Percentiles rank a stretch among this genome's conserved stretches.
Conservation (phyloP, 2,329 filamentous ascomycete genomes). For the Ascochyta rabiei region DNA sequence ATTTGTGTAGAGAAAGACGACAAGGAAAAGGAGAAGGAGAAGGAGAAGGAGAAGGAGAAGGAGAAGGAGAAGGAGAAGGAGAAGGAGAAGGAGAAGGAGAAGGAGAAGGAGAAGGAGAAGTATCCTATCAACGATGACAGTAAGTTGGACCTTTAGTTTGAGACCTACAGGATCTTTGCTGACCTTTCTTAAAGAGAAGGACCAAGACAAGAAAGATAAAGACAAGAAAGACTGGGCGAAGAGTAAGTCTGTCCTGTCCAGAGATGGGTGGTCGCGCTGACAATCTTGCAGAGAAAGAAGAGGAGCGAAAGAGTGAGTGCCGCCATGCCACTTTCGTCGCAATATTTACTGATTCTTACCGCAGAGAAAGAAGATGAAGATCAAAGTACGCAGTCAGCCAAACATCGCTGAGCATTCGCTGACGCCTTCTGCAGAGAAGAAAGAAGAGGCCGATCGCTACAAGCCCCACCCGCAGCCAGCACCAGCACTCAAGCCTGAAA, state of each 20-base stretch:
- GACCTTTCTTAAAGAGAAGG: background rate
- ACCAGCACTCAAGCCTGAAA: background rate
- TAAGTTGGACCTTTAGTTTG: background rate
- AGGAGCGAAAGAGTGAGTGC: background rate
- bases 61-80: background rate
- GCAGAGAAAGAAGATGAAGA: constrained; percentile 1
- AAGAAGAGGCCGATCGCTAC: background rate
- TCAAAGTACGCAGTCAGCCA: background rate
- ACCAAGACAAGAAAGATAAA: background rate
- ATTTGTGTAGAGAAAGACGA: background rate
- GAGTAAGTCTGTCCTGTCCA: background rate
- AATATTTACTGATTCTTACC: background rate
- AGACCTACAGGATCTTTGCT: background rate
- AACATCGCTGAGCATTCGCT: background rate
- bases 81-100: background rate
- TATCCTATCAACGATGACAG: background rate
- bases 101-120: background rate
- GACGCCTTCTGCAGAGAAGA: background rate
- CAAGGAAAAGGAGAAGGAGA: background rate
- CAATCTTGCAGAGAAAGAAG: constrained; percentile 5
- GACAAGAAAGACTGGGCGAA: constrained; percentile 1
- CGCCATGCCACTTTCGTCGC: background rate
- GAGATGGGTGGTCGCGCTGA: background rate
- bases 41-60: background rate
- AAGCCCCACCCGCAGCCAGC: constrained; percentile 6